Conservation (phyloP, 2,329 filamentous ascomycete species). For the Passalora sequoiae region DNA sequence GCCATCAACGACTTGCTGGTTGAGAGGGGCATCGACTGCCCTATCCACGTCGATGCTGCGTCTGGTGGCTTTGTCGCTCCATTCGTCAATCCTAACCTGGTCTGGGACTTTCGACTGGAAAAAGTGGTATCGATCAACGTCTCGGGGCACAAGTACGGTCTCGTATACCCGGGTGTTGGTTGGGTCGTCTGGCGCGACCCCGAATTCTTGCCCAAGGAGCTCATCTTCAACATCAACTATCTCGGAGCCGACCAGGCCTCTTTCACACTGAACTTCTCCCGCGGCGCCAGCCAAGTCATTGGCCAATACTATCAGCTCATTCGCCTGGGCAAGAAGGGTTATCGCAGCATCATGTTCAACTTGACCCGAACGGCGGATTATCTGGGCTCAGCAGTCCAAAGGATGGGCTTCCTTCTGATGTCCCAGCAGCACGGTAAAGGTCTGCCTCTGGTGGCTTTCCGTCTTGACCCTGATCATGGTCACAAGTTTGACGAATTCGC, state of each 20-base stretch:
- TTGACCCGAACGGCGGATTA: slow-evolving; percentile 87
- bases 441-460: slow-evolving; percentile 85
- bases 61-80: slow-evolving; percentile 90
- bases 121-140: slow-evolving; percentile 92
- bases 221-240: slow-evolving; percentile 99
- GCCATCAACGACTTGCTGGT: slow-evolving; percentile 81
- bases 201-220: slow-evolving; percentile 78
- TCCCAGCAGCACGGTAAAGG: slow-evolving; percentile 71
- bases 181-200: slow-evolving; percentile 87
- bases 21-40: slow-evolving; percentile 67
- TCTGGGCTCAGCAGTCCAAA: slow-evolving; percentile 65
- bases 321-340: slow-evolving; percentile 86
- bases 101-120: slow-evolving; percentile 88
- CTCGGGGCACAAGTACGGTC: slow-evolving; percentile 81
- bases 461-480: slow-evolving; percentile 56
- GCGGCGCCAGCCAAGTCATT: slow-evolving; percentile 89
- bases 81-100: slow-evolving; percentile 75
- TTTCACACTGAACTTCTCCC: slow-evolving; percentile 96
- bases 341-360: slow-evolving; percentile 90
- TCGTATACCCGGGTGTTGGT: slow-evolving; percentile 84
- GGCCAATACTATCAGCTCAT: slow-evolving; percentile 98
- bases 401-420: slow-evolving; percentile 82
- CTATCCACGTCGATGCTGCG: slow-evolving; percentile 91
- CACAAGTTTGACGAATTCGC: slow-evolving; percentile 54
- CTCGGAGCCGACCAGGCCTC: slow-evolving; percentile 91